These are phyloP conservation scores for Apiospora aurea DNA, from an alignment of 2,329 filamentous ascomycete species.

Conservation along the genomic window DNA sequence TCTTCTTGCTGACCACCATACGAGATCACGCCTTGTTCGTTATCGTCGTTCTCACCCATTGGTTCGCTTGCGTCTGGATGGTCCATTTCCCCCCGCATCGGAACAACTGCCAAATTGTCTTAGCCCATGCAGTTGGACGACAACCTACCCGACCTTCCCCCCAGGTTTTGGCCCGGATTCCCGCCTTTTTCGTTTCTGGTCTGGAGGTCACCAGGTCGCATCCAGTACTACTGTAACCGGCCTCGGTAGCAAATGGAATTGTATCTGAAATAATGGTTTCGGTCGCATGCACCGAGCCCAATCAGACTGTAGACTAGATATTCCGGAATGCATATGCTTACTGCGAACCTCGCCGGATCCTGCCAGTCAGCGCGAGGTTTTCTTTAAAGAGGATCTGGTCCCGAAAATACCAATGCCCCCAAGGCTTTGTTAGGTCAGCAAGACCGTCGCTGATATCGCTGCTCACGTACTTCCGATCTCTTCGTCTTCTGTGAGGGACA, in stretches of 20 bases:
- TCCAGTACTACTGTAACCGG: neutral
- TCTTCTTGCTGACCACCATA: neutral
- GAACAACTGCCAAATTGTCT: neutral
- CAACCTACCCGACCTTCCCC: neutral
- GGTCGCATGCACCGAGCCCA: neutral
- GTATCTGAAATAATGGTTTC: neutral
- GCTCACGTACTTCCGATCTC: no score
- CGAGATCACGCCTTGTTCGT: neutral
- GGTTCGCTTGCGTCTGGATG: constrained; percentile 1
- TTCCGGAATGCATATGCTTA: neutral
- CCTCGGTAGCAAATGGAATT: neutral
- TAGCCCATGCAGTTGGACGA: neutral
- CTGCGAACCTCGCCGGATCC: neutral
- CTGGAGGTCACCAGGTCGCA: neutral
- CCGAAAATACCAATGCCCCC: neutral
- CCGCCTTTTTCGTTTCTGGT: neutral
- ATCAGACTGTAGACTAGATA: neutral
- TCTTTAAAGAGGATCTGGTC: neutral
- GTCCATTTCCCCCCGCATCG: neutral
- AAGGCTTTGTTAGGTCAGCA: neutral
- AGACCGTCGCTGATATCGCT: neutral
- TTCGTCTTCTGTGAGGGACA: neutral
- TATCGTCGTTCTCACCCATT: neutral
- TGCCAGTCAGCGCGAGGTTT: neutral
- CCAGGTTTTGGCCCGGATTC: neutral